phyloP scores from a whole-genome alignment of 768 basidiomycete species.

The Lactifluus echinatus region DNA sequence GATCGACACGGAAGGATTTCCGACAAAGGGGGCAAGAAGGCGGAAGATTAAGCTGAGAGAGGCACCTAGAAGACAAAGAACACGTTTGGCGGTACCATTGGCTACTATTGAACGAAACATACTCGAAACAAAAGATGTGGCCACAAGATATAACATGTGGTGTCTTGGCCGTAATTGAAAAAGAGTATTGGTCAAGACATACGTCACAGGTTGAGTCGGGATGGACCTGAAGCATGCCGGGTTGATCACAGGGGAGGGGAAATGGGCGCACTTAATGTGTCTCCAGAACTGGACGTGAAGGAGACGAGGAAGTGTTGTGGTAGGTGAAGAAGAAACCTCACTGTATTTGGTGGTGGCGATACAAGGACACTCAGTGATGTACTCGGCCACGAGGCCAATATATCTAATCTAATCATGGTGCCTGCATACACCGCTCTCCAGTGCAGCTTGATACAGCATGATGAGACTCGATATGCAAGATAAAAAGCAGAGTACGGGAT shows the following conservation, averaged over 20 bases:
- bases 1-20: constrained; percentile 46
- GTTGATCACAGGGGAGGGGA: not conserved
- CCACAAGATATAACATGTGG: constrained; percentile 72
- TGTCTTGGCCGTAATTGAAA: constrained; percentile 39
- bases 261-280: not conserved
- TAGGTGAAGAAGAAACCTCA: constrained; percentile 3
- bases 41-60: constrained; percentile 38
- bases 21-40: constrained; percentile 60
- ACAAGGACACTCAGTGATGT: not conserved
- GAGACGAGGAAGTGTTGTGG: not conserved
- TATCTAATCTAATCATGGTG: constrained; percentile 10
- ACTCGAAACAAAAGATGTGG: constrained; percentile 67
- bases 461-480: not conserved
- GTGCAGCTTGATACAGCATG: not conserved
- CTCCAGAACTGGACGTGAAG: not conserved
- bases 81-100: not conserved
- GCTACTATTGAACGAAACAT: constrained; percentile 32
- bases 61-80: constrained; percentile 38
- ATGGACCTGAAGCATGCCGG: constrained; percentile 51
- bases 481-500: not conserved
- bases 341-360: constrained; percentile 15
- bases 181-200: constrained; percentile 57
- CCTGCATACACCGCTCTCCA: not conserved
- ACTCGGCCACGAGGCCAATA: constrained; percentile 5
- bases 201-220: constrained; percentile 69